Percentiles rank a stretch among this genome's conserved stretches.
Conservation (phyloP, 495 filamentous ascomycete genomes). For the Stereocaulon alpinum region DNA sequence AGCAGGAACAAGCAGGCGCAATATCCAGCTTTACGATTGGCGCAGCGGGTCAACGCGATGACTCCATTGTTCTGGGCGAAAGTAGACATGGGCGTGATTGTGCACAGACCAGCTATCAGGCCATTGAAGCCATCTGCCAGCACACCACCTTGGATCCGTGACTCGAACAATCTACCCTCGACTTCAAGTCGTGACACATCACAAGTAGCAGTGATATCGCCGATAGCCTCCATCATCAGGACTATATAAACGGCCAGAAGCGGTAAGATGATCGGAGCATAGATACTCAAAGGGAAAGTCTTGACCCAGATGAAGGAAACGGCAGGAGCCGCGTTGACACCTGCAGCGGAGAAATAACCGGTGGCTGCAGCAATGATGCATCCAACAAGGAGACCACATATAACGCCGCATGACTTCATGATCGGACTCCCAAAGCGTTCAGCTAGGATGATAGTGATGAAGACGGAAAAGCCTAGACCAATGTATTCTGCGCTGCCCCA, state of each 20-base stretch:
- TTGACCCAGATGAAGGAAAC: constrained; percentile 85
- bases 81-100: constrained; percentile 63
- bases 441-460: constrained; percentile 77
- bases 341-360: constrained; percentile 67
- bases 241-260: constrained; percentile 81
- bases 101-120: constrained; percentile 68
- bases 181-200: constrained; percentile 81
- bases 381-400: constrained; percentile 71
- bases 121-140: constrained; percentile 79
- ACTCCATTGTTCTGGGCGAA: constrained; percentile 89
- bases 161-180: constrained; percentile 71
- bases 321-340: constrained; percentile 57
- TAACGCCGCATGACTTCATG: constrained; percentile 64
- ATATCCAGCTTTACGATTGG: constrained; percentile 80
- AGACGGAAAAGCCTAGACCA: constrained; percentile 82
- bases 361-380: constrained; percentile 80
- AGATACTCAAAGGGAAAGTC: constrained; percentile 72
- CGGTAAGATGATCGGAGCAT: constrained; percentile 76
- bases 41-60: constrained; percentile 79
- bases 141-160: constrained; percentile 81
- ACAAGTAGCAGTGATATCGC: constrained; percentile 48
- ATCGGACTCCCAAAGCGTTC: constrained; percentile 77
- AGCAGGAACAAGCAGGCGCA: constrained; percentile 69
- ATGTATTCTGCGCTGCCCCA: constrained; percentile 87
- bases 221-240: constrained; percentile 81